A percentile compares a stretch with the other conserved stretches of the same genome.
Conservation (phyloP, 2,329 filamentous ascomycete genomes). For the Curvularia verruculosa region DNA sequence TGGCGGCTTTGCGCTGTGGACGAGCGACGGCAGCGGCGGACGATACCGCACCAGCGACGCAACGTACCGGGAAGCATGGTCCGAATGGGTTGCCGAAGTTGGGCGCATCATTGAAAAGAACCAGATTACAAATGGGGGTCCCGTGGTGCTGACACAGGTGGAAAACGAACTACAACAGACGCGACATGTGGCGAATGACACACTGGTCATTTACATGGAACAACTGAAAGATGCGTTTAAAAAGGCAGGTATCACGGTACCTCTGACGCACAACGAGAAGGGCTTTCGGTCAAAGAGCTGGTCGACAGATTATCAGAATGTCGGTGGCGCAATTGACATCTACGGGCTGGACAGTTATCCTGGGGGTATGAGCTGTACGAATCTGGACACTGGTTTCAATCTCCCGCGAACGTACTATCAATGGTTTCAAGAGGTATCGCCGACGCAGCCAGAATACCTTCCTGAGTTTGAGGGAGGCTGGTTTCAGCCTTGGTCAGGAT, state of each 20-base stretch:
- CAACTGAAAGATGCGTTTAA: slow-evolving; percentile 56
- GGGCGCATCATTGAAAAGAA: slow-evolving; percentile 58
- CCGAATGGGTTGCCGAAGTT: slow-evolving; percentile 55
- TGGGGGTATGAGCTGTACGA: slow-evolving; percentile 58
- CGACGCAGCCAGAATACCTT: slow-evolving; percentile 60
- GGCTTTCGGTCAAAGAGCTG: slow-evolving; percentile 57
- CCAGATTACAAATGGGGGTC: slow-evolving; percentile 58
- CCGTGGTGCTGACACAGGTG: slow-evolving; percentile 59
- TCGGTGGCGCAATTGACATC: slow-evolving; percentile 61
- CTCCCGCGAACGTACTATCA: slow-evolving; percentile 61
- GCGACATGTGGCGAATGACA: slow-evolving; percentile 51
- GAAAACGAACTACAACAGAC: slow-evolving; percentile 62
- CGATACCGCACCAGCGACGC: slow-evolving; percentile 52
- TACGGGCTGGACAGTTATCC: slow-evolving; percentile 58
- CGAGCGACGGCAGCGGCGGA: slow-evolving; percentile 55
- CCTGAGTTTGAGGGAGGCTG: slow-evolving; percentile 62
- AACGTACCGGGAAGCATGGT: slow-evolving; percentile 55
- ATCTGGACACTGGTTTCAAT: slow-evolving; percentile 57
- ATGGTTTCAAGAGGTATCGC: slow-evolving; percentile 63
- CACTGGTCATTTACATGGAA: slow-evolving; percentile 60
- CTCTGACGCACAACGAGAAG: slow-evolving; percentile 59
- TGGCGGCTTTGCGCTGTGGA: slow-evolving; percentile 56
- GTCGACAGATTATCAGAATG: slow-evolving; percentile 62
- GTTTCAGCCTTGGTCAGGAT: slow-evolving; percentile 61
- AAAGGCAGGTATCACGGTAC: slow-evolving; percentile 57